Conservation (phyloP, 805 yeast species). For the Ogataea glucozyma region DNA sequence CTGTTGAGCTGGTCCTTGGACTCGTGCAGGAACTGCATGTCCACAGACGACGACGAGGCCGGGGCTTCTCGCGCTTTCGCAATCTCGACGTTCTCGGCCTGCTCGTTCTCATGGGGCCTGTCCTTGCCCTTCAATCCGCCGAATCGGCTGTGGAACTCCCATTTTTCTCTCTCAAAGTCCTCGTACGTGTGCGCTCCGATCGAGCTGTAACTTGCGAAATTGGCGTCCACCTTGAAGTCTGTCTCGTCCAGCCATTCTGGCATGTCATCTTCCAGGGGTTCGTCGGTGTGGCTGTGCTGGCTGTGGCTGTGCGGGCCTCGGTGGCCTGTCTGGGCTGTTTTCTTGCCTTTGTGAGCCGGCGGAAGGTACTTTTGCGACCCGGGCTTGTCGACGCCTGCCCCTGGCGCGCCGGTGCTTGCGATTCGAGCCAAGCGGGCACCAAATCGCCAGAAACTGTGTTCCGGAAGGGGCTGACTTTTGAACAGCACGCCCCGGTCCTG, state of each 20-base stretch:
- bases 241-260: constrained; percentile 37
- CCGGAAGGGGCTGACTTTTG: constrained; percentile 23
- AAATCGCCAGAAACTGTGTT: constrained; percentile 27
- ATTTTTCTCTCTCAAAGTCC: constrained; percentile 34
- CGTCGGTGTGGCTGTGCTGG: constrained; percentile 8
- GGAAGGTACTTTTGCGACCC: not conserved
- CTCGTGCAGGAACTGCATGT: constrained; percentile 23
- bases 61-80: not conserved
- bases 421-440: constrained; percentile 17
- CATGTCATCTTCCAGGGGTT: constrained; percentile 21
- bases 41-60: constrained; percentile 5
- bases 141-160: constrained; percentile 21
- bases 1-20: constrained; percentile 23
- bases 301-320: constrained; percentile 1
- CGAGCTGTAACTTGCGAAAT: constrained; percentile 27
- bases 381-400: not conserved
- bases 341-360: constrained; percentile 2
- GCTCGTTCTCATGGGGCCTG: not conserved
- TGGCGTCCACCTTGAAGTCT: constrained; percentile 34
- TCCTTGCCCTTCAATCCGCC: constrained; percentile 14
- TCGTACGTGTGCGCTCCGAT: constrained; percentile 30
- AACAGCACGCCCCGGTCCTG: constrained; percentile 20
- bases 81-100: not conserved
- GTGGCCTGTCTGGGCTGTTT: no score
- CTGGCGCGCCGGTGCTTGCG: not conserved